Conservation (phyloP, 148 eudicot species). For the Persicaria maculosa region DNA sequence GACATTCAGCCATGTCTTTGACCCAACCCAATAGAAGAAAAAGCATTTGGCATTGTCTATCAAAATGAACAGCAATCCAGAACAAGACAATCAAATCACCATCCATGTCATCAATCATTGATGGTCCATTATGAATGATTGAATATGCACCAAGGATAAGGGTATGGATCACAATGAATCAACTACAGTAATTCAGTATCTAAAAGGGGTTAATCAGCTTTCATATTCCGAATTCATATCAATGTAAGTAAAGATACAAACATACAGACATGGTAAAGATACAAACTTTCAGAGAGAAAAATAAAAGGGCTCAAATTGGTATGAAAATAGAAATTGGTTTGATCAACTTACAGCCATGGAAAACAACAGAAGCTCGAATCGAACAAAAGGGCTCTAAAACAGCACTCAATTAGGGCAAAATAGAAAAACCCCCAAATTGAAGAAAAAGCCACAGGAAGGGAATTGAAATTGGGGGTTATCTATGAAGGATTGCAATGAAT, state of each 20-base stretch:
- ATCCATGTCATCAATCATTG: background rate
- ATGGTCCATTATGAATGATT: background rate
- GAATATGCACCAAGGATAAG: background rate
- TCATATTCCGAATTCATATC: background rate
- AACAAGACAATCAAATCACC: background rate
- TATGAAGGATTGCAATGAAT: background rate
- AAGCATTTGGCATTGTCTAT: background rate
- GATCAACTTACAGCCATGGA: slow-evolving; percentile 9
- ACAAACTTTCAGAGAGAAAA: background rate
- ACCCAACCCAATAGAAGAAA: background rate
- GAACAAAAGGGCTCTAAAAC: background rate
- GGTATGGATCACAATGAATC: background rate
- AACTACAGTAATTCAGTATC: background rate
- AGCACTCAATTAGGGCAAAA: background rate
- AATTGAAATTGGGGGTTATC: background rate
- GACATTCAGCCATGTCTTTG: background rate
- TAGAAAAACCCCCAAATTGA: background rate
- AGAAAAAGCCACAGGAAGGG: background rate
- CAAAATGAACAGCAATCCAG: background rate
- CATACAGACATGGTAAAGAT: no score
- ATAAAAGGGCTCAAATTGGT: background rate
- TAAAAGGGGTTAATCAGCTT: background rate
- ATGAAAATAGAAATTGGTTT: background rate
- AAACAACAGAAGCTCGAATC: background rate
- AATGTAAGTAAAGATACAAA: background rate